Percentiles rank a stretch among this genome's conserved stretches.
These are phyloP conservation scores for Exophiala phaeomuriformis DNA, from an alignment of 2,329 filamentous ascomycete genomes.

Conservation along the genomic window DNA sequence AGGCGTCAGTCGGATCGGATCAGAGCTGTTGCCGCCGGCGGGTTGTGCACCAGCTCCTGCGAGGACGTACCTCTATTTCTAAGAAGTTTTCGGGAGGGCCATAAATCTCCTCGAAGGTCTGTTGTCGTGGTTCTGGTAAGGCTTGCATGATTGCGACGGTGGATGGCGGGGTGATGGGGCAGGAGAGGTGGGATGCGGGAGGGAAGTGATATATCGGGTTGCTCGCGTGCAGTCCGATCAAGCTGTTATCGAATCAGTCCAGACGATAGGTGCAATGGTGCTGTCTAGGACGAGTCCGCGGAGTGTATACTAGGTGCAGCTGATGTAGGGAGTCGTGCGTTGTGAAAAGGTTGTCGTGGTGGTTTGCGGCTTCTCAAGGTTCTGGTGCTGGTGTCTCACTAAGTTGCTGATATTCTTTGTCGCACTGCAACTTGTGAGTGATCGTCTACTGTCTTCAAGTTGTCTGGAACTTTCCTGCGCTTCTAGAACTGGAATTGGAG, in stretches of 20 bases:
- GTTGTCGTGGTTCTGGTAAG: conserved; percentile 64
- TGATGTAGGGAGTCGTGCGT: neutral
- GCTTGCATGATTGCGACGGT: conserved; percentile 54
- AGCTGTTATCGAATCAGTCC: neutral
- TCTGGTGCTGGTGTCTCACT: no score
- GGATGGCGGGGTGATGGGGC: neutral
- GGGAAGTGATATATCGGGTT: neutral
- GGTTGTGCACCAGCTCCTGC: no score
- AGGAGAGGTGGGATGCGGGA: neutral
- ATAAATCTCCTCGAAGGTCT: conserved; percentile 98
- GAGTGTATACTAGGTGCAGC: no score
- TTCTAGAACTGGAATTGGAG: neutral
- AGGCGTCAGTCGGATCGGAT: no score
- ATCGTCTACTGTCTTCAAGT: no score
- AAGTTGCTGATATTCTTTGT: no score
- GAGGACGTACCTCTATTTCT: conserved; percentile 64
- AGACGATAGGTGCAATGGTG: neutral
- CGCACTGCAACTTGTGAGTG: no score
- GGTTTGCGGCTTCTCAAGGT: neutral
- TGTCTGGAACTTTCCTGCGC: conserved; percentile 3
- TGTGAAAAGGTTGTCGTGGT: neutral
- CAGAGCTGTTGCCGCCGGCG: no score
- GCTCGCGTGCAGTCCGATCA: conserved; percentile 10
- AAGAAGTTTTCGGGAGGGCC: conserved; percentile 97
- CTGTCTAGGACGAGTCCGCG: neutral